Conservation (phyloP, 2,329 filamentous ascomycete genomes). For the Fusarium phyllophilum region DNA sequence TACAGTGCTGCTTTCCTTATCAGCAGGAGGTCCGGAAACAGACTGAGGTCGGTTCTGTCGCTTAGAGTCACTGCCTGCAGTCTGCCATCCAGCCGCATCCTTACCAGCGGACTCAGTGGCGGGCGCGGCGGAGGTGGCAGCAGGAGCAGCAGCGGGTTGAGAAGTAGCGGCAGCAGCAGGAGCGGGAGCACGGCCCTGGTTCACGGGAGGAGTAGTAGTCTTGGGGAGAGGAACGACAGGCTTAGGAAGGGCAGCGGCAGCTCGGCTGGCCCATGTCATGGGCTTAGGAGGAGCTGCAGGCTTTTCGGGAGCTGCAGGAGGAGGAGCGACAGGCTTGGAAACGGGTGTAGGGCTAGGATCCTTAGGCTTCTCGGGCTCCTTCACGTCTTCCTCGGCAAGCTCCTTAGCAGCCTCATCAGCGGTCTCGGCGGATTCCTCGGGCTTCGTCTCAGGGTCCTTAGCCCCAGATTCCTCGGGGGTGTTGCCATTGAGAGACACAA, state of each 20-base stretch:
- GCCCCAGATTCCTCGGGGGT: constrained; percentile 49
- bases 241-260: constrained; percentile 66
- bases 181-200: constrained; percentile 63
- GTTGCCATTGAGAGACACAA: constrained; percentile 48
- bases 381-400: constrained; percentile 64
- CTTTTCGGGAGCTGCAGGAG: constrained; percentile 55
- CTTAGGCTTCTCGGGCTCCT: constrained; percentile 74
- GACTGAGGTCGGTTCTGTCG: constrained; percentile 81
- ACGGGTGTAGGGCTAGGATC: constrained; percentile 67
- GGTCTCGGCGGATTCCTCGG: constrained; percentile 51
- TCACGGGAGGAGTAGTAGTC: constrained; percentile 63
- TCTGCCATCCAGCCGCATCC: constrained; percentile 79
- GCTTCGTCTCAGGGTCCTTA: constrained; percentile 53
- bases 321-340: constrained; percentile 43
- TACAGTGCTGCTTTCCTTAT: constrained; percentile 81
- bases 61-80: constrained; percentile 84
- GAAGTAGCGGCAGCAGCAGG: constrained; percentile 51
- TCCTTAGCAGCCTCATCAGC: constrained; percentile 63
- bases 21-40: constrained; percentile 65
- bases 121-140: constrained; percentile 51
- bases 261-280: constrained; percentile 80
- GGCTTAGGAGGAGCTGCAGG: constrained; percentile 64
- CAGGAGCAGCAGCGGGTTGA: constrained; percentile 51
- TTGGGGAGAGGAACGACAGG: constrained; percentile 67
- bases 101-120: constrained; percentile 57